Percentiles rank a stretch among this genome's conserved stretches.
Conservation (phyloP, 148 eudicot species). For the Diospyros lotus region DNA sequence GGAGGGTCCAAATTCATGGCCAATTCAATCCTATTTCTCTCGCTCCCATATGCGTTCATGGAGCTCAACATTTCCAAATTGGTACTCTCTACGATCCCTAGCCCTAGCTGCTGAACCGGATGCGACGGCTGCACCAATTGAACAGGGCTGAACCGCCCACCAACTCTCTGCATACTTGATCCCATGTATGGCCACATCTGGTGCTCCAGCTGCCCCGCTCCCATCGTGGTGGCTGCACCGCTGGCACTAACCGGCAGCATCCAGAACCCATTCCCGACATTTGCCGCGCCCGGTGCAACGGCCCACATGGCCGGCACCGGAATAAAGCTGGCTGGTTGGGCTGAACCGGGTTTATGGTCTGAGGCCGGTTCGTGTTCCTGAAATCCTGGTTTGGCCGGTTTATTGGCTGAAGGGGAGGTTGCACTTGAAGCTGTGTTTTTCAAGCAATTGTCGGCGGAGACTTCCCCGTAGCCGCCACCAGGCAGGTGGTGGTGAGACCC, state of each 20-base stretch:
- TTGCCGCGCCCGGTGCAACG: conserved; percentile 28
- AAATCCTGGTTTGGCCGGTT: conserved; percentile 9
- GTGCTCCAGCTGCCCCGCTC: conserved; percentile 18
- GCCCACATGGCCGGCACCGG: conserved; percentile 38
- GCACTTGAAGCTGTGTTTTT: not conserved
- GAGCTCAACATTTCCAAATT: conserved; percentile 28
- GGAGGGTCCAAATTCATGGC: conserved; percentile 29
- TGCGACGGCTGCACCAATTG: conserved; percentile 24
- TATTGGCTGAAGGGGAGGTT: not conserved
- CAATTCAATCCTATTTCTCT: conserved; percentile 23
- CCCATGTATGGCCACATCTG: conserved; percentile 32
- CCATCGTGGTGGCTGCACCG: conserved; percentile 3
- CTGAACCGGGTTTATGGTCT: conserved; percentile 19
- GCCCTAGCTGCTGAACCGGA: conserved; percentile 27
- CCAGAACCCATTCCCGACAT: conserved; percentile 34
- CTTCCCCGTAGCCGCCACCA: conserved; percentile 6
- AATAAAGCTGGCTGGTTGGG: conserved; percentile 17
- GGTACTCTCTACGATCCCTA: conserved; percentile 20
- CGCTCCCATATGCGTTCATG: conserved; percentile 17
- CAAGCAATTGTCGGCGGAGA: not conserved
- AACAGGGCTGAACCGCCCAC: conserved; percentile 29
- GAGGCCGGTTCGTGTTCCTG: conserved; percentile 19
- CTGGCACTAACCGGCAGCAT: conserved; percentile 28
- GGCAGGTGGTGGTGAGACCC: conserved; percentile 1
- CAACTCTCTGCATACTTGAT: conserved; percentile 20